These are phyloP conservation scores for Yarrowia phangngaensis DNA, from an alignment of 805 yeast species.

Conservation along the genomic window DNA sequence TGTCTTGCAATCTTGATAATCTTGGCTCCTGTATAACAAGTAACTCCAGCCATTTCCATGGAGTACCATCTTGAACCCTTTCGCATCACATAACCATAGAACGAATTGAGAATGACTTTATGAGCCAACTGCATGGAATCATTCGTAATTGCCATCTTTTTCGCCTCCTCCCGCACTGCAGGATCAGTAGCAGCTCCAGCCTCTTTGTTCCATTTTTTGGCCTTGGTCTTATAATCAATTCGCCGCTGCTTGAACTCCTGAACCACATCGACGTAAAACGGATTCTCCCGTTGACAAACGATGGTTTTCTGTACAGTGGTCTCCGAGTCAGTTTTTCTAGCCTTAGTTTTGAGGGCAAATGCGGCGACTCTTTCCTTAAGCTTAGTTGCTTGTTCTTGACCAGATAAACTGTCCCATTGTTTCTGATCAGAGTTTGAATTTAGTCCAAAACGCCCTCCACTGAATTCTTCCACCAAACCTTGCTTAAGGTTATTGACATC, in stretches of 20 bases:
- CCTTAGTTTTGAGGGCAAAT: slow-evolving; percentile 81
- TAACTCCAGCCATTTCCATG: slow-evolving; percentile 99
- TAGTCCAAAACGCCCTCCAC: slow-evolving; percentile 51
- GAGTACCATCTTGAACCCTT: slow-evolving; percentile 99
- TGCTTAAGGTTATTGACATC: slow-evolving; percentile 88
- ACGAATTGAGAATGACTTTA: slow-evolving; percentile 91
- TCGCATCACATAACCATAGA: slow-evolving; percentile 98
- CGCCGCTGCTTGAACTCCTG: slow-evolving; percentile 92
- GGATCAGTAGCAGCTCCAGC: slow-evolving; percentile 53
- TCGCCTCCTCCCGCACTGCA: slow-evolving; percentile 77
- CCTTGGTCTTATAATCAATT: slow-evolving; percentile 89
- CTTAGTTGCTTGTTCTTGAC: slow-evolving; percentile 69
- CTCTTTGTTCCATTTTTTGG: slow-evolving; percentile 91
- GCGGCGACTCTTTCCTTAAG: slow-evolving; percentile 77
- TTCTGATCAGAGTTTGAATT: slow-evolving; percentile 4
- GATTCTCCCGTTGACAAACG: slow-evolving; percentile 95
- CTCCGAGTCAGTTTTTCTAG: slow-evolving; percentile 73
- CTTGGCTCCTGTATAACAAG: slow-evolving; percentile 96
- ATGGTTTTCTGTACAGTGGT: slow-evolving; percentile 87
- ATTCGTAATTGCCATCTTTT: slow-evolving; percentile 86
- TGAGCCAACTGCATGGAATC: slow-evolving; percentile 96
- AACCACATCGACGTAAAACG: slow-evolving; percentile 93
- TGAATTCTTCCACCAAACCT: slow-evolving; percentile 72
- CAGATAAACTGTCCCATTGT: slow-evolving; percentile 67
- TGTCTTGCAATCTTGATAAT: slow-evolving; percentile 96